Base-by-base conservation (phyloP, 2,329 filamentous ascomycete genomes). In the Aspergillus spinulosporus region DNA sequence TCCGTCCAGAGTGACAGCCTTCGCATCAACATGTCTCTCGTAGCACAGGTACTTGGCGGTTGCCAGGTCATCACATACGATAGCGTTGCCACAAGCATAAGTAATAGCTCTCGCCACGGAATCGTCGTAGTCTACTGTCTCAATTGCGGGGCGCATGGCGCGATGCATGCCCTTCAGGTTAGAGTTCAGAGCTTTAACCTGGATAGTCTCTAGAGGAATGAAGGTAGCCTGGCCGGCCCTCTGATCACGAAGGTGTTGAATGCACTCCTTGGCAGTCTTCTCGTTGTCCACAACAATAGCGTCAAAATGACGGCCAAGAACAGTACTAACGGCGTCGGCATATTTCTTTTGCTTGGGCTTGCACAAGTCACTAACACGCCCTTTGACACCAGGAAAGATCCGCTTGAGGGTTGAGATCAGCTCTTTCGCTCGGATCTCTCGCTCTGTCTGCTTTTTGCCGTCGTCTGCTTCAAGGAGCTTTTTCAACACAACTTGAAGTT, bases 261-360 rank as follows among this genome's bases (percentile, higher is more conserved):
- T 94, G 72, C 94, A 99, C 65, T 97, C 92, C 57, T 92, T 88
- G 29, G 90, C 94, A 1, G 90, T 94, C 76, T 94, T 96, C 74
- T 97, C 92, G 1, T 91, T 93, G 66, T 99, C 94, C 7, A 97
- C 93, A 48, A 99, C 86, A 43, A 99, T 88, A 0, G 92, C 90
- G 72, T 99, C 93, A 71, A 96, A 96, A 68, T 97, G 90, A 53
- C 90, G 86, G 49, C 94, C 94, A 3, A 99, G 84, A 5, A 96
- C 92, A 21, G 91, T 95, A 66, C 90, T 91, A 61, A 99, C 90
- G 45, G 94, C 94, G 64, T 94, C 90, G 61, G 94, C 90, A 68
- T 88, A 99, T 72, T 97, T 97, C 76, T 96, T 97, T 76, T 97
- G 91, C 74, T 97, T 97, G 1, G 94, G 93, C 63, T 90, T 92